Evolutionary conservation across 805 yeast species (phyloP), one percentile per base, ranked within the genome.

Genomic region (Blastobotrys mokoenaii): DNA sequence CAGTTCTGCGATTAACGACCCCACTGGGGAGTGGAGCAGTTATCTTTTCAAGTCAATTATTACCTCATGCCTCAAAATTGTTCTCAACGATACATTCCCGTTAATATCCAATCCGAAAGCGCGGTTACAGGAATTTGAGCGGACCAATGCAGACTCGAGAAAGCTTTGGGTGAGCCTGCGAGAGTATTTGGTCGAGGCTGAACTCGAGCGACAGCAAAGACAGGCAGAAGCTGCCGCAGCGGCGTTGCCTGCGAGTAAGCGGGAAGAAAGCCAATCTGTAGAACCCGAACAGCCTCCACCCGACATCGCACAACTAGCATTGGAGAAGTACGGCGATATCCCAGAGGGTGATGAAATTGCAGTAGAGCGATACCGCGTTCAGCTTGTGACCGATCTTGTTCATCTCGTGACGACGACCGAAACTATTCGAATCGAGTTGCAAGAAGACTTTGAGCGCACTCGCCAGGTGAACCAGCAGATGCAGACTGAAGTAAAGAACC

Each of bases 1-100:
- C 32, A 49, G 60, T 1, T 46, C 61, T 10, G 46, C 56, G 3
- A 47, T 67, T 35, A 63, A 65, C 47, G 70, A 67, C 42, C 64
- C 65, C 14, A 50, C 61, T 4, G 50, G 49, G 29, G 55, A 53
- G n/a, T 67, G 70, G 69, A 52, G 57, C 42, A 64, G 60, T 40
- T 57, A 58, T 43, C 51, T 65, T 37, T 60, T 55, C 52, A 66
- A 66, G 48, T 54, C 63, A n/a, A 55, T 62, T 14, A 49, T 57
- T 9, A 50, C 59, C 5, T 48, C 64, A 10, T 50, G 66, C 29
- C 45, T 67, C 34, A 43, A 57, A 27, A 51, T 65, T 7, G 50
- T 67, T 12, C 49, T 53, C 43, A 58, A 61, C 43, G 69, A 65
- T 43, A 43, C 52, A 9, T 49, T 43, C 37, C 65, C 65, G n/a